Conservation (phyloP, 176 grass and related monocot species). For the Avena insularis region DNA sequence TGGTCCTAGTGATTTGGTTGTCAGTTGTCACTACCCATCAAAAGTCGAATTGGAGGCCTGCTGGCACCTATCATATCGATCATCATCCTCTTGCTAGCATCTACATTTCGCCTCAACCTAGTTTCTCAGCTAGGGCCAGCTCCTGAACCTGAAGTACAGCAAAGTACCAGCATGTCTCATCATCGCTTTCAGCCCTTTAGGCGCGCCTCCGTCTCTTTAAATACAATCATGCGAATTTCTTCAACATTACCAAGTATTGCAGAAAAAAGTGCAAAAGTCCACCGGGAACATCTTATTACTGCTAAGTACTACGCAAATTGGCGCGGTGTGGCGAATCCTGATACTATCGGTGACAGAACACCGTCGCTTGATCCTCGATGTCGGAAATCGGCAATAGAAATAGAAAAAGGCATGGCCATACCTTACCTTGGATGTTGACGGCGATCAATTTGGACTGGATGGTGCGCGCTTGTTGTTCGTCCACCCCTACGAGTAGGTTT, state of each 20-base stretch:
- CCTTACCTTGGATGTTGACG: slow-evolving; percentile 71
- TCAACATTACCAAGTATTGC: too few relatives aligned
- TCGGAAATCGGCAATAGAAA: background rate
- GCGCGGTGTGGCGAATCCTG: too few relatives aligned
- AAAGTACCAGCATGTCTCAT: slow-evolving; percentile 72
- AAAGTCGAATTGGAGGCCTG: background rate
- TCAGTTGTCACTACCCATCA: background rate
- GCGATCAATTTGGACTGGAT: slow-evolving; percentile 72
- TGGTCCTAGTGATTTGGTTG: background rate
- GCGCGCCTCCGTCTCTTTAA: slow-evolving; percentile 73
- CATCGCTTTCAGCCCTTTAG: slow-evolving; percentile 68
- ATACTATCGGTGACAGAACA: background rate
- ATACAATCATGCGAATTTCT: background rate
- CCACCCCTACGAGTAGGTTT: slow-evolving; percentile 77
- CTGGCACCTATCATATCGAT: slow-evolving; percentile 48
- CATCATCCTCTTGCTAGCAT: slow-evolving; percentile 64
- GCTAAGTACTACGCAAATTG: background rate
- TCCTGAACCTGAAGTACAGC: slow-evolving; percentile 77
- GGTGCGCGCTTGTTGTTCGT: slow-evolving; percentile 54
- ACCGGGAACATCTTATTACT: too few relatives aligned
- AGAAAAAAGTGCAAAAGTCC: too few relatives aligned
- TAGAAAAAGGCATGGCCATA: background rate
- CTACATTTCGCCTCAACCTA: slow-evolving; percentile 74
- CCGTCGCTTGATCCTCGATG: background rate
- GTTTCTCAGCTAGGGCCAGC: slow-evolving; percentile 61